Percentiles rank a stretch among this genome's conserved stretches.
These are phyloP conservation scores for Solanum lignicaule DNA, from an alignment of 257 asterid species.

Conservation along the genomic window DNA sequence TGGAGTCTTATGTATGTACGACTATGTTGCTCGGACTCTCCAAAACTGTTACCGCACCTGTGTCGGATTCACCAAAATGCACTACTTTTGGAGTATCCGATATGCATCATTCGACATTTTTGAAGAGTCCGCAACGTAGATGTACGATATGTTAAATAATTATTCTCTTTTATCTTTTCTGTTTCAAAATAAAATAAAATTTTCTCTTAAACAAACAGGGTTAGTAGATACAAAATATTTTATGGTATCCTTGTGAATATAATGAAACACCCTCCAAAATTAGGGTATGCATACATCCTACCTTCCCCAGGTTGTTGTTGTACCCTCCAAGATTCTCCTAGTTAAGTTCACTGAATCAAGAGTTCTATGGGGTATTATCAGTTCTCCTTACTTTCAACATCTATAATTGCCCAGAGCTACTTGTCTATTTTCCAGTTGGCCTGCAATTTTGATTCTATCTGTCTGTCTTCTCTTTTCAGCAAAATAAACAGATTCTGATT, in stretches of 20 bases:
- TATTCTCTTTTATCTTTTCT: background rate
- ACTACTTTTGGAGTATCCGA: too few relatives aligned
- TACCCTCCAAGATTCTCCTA: background rate
- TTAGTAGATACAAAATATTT: background rate
- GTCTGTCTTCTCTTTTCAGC: constrained; percentile 38
- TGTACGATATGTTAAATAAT: background rate
- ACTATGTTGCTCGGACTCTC: background rate
- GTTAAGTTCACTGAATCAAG: background rate
- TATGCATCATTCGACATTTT: too few relatives aligned
- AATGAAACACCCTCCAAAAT: background rate
- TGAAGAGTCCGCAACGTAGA: too few relatives aligned
- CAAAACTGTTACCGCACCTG: too few relatives aligned
- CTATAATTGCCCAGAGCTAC: background rate
- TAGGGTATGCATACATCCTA: background rate
- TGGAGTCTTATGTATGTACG: background rate
- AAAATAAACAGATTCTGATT: constrained; percentile 89
- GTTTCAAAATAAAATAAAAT: background rate
- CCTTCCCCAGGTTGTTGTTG: background rate
- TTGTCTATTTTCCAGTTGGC: background rate
- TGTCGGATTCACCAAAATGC: too few relatives aligned
- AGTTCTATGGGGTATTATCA: background rate
- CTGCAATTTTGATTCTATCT: background rate
- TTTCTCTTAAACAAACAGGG: background rate
- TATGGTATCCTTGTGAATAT: background rate
- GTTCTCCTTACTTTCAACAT: background rate